phyloP scores from a whole-genome alignment of 129 eudicot species.

The Centrapalus pauciflorus region DNA sequence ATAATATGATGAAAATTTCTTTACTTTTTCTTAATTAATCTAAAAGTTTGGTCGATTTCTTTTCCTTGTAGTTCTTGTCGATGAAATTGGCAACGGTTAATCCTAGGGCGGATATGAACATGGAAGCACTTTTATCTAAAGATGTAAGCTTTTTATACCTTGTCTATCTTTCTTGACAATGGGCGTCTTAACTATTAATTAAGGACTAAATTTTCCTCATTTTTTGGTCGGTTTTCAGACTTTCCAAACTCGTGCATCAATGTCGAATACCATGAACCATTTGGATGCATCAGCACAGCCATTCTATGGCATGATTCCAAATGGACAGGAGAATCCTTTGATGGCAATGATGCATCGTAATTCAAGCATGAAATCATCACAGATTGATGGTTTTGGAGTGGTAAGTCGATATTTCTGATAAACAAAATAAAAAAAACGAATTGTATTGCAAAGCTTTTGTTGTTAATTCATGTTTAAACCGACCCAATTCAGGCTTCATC shows the following conservation, averaged over 20 bases:
- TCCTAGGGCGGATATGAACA: slow-evolving; percentile 65
- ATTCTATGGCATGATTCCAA: slow-evolving; percentile 39
- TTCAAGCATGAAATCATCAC: slow-evolving; percentile 34
- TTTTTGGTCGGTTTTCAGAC: slow-evolving; percentile 32
- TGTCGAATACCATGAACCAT: slow-evolving; percentile 41
- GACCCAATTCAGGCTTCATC: slow-evolving; percentile 39
- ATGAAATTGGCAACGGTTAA: slow-evolving; percentile 81
- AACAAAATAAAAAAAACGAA: neutral
- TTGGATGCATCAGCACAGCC: slow-evolving; percentile 42
- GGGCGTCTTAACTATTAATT: neutral
- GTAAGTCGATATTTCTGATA: slow-evolving; percentile 26
- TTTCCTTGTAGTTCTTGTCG: slow-evolving; percentile 63
- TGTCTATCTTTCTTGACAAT: neutral
- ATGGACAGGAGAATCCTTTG: slow-evolving; percentile 38
- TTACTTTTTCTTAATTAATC: slow-evolving; percentile 8
- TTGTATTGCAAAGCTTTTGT: neutral
- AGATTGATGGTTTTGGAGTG: slow-evolving; percentile 29
- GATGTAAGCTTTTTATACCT: slow-evolving; percentile 52
- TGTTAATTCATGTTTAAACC: slow-evolving; percentile 1
- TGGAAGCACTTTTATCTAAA: slow-evolving; percentile 72
- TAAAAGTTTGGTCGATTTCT: neutral
- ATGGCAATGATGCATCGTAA: slow-evolving; percentile 35
- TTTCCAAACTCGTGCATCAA: slow-evolving; percentile 42
- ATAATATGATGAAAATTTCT: neutral
- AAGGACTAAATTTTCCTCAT: neutral